Base-by-base conservation (phyloP, 1,284 basidiomycete species). In the Neolentinus lepideus region DNA sequence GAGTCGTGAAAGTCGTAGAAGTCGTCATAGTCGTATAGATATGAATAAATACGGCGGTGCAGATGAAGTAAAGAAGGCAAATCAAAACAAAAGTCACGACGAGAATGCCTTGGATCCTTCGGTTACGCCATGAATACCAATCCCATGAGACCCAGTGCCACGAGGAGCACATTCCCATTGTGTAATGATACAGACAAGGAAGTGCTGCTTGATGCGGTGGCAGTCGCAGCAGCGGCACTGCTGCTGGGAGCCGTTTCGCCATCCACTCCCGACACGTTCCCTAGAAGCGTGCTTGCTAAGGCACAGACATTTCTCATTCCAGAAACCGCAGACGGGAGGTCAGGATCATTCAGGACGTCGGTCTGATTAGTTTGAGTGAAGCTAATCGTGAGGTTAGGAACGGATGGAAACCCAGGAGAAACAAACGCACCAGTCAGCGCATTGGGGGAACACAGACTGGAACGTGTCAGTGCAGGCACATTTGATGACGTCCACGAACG, bases 381-480 rank as follows among this genome's bases (percentile, higher is more conserved):
- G 66, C 82, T 84, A 48, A 10, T 11, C 22, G 16, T 25, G 51
- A 22, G 52, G 50, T 25, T 9, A 25, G 54, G 46, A 53, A 56
- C 35, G 36, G 27, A 27, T 22, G 19, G n/a, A 33, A 33, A 46
- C 19, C 9, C 52, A 53, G 48, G 14, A 47, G 22, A 29, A 56
- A 3, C 51, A 25, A 31, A 66, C 75, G 51, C 58, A 84, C 82
- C 85, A 88, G 62, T 88, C 84, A 25, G 82, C 79, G 61, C 85
- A 89, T 71, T 88, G 83, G 29, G 85, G 84, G 64, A 80, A 86
- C 12, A 72, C 76, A 43, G 81, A 72, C 64, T 81, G 78, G 69
- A 87, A 85, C 0, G 82, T 85, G 59, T 85, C 82, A 6, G 78
- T 75, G 63, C 86, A 89, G 1, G 84, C 77, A 66, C 85, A 88